Evolutionary conservation across 805 yeast species (phyloP).

Genomic region (Ogataea paraovalis): DNA sequence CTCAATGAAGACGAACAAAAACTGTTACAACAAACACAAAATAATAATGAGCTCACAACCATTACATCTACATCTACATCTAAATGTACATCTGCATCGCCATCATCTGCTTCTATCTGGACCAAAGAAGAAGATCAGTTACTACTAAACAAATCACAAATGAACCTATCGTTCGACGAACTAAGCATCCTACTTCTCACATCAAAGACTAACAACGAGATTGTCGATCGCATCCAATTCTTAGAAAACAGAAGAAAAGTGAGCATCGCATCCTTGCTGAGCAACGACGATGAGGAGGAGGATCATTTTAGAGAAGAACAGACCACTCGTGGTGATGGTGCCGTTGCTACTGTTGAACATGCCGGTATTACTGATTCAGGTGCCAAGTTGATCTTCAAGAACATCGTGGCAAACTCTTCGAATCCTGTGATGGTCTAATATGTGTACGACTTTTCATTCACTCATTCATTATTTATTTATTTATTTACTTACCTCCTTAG

Average conservation of each 20-base stretch:
- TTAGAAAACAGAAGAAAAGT: constrained; percentile 28
- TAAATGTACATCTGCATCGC: not conserved
- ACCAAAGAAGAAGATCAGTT: constrained; percentile 69
- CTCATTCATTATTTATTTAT: not conserved
- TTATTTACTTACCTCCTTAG: too few relatives aligned
- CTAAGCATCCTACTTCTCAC: constrained; percentile 67
- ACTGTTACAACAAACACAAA: not conserved
- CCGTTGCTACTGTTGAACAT: not conserved
- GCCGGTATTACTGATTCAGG: not conserved
- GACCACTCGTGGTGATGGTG: not conserved
- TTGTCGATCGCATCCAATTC: constrained; percentile 54
- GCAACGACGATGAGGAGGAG: constrained; percentile 1
- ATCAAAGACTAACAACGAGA: constrained; percentile 65
- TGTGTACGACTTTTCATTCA: not conserved
- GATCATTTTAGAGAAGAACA: not conserved
- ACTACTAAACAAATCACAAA: constrained; percentile 47
- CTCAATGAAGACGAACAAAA: not conserved
- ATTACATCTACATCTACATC: not conserved
- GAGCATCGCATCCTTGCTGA: constrained; percentile 10
- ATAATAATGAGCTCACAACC: not conserved
- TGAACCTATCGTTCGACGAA: constrained; percentile 68
- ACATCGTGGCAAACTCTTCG: not conserved
- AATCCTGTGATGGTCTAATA: not conserved
- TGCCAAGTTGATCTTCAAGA: not conserved
- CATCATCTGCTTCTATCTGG: constrained; percentile 35